Conservation (phyloP, 257 asterid genomes). For the Solanum medicagineum region DNA sequence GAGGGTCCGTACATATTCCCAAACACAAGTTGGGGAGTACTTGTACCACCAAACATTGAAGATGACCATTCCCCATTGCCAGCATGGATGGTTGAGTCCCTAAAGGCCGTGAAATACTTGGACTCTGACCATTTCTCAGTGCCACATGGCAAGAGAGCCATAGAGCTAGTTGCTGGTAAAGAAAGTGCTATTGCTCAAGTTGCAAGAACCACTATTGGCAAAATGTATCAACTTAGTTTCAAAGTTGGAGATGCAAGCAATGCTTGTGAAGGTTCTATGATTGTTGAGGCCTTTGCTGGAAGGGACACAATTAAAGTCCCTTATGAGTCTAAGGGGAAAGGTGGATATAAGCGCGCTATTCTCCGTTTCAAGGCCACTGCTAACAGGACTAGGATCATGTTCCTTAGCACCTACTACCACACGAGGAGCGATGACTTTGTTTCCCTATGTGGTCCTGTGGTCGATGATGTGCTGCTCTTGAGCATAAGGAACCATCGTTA, state of each 20-base stretch:
- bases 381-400: conserved; percentile 59
- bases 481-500: conserved; percentile 55
- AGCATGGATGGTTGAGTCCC: conserved; percentile 93
- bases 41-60: conserved; percentile 84
- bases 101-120: conserved; percentile 81
- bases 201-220: conserved; percentile 49
- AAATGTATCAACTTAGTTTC: conserved; percentile 56
- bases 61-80: conserved; percentile 93
- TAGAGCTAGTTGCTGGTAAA: conserved; percentile 88
- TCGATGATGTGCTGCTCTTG: conserved; percentile 65
- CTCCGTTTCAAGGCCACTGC: conserved; percentile 54
- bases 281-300: conserved; percentile 91
- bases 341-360: conserved; percentile 74
- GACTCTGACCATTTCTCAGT: conserved; percentile 80
- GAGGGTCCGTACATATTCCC: conserved; percentile 91
- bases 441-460: conserved; percentile 91
- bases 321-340: conserved; percentile 76
- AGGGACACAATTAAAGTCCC: conserved; percentile 62
- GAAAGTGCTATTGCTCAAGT: conserved; percentile 96
- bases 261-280: conserved; percentile 78
- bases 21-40: conserved; percentile 91
- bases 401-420: conserved; percentile 82
- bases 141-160: conserved; percentile 64
- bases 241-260: conserved; percentile 92
- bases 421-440: conserved; percentile 77